Conservation (phyloP, 2,329 filamentous ascomycete species). For the Colletotrichum orchidophilum region DNA sequence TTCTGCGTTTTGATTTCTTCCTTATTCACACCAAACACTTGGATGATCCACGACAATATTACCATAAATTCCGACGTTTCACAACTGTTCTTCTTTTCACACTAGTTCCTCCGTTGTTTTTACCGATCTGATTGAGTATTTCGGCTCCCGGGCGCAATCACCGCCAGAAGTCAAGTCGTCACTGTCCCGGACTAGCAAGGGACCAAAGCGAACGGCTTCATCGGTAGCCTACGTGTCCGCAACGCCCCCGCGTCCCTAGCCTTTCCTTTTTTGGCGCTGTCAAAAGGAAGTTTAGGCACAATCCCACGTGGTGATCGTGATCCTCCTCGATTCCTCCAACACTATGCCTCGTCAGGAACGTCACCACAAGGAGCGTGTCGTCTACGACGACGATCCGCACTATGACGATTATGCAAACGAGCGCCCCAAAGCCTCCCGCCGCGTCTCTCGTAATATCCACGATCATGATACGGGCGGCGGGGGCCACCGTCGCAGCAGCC, state of each 20-base stretch:
- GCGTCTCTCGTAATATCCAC: conserved; percentile 15
- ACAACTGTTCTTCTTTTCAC: not conserved
- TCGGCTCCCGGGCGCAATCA: not conserved
- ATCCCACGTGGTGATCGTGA: not conserved
- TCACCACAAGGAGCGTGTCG: not conserved
- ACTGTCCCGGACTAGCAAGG: not conserved
- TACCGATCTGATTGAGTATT: not conserved
- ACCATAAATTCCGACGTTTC: not conserved
- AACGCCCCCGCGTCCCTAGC: not conserved
- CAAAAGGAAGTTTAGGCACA: not conserved
- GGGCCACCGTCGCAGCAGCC: not conserved
- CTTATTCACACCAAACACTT: not conserved
- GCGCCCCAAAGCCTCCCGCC: conserved; percentile 9
- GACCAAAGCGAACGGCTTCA: not conserved
- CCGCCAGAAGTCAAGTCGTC: conserved; percentile 7
- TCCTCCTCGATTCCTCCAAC: not conserved
- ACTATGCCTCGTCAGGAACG: conserved; percentile 26
- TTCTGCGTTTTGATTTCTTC: not conserved
- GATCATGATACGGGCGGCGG: conserved; percentile 6
- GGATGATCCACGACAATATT: not conserved
- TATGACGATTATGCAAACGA: conserved; percentile 14
- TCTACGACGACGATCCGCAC: conserved; percentile 26
- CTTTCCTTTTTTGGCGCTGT: conserved; percentile 4
- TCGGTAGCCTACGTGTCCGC: not conserved
- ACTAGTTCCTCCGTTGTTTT: not conserved